Evolutionary conservation across 2,329 filamentous ascomycete species (phyloP).

Genomic region (Trichoderma afroharzianum): DNA sequence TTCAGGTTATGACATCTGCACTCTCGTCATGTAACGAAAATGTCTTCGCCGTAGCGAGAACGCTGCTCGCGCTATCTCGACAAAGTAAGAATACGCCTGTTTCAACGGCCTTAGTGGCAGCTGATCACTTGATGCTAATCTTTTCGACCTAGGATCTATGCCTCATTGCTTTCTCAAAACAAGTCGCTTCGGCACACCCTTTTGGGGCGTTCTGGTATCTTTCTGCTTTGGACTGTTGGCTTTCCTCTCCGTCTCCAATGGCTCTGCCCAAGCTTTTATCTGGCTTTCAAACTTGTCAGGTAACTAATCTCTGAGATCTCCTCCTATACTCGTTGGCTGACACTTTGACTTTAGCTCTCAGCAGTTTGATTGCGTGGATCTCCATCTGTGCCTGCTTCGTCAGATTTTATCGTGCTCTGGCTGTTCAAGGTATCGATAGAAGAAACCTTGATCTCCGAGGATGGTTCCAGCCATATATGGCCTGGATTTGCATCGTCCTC

Average conservation of each 20-base stretch:
- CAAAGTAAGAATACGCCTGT: slow-evolving; percentile 33
- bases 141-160: slow-evolving; percentile 35
- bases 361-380: slow-evolving; percentile 32
- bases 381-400: slow-evolving; percentile 31
- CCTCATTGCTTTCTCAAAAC: slow-evolving; percentile 48
- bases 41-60: slow-evolving; percentile 49
- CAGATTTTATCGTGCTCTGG: slow-evolving; percentile 34
- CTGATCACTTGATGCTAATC: neutral
- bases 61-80: slow-evolving; percentile 49
- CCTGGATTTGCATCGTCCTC: slow-evolving; percentile 42
- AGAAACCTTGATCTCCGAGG: slow-evolving; percentile 29
- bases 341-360: slow-evolving; percentile 4
- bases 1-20: slow-evolving; percentile 43
- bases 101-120: neutral
- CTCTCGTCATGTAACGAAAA: slow-evolving; percentile 55
- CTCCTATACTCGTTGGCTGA: neutral
- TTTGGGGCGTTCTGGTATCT: slow-evolving; percentile 42
- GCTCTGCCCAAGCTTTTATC: slow-evolving; percentile 46
- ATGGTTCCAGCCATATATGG: slow-evolving; percentile 35
- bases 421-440: slow-evolving; percentile 37
- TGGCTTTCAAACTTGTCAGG: slow-evolving; percentile 56
- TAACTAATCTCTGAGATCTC: slow-evolving; percentile 21
- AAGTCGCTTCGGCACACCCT: slow-evolving; percentile 49
- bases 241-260: slow-evolving; percentile 45
- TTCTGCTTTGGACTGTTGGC: slow-evolving; percentile 43